Conservation (phyloP, 768 basidiomycete genomes). For the Lactarius vividus region DNA sequence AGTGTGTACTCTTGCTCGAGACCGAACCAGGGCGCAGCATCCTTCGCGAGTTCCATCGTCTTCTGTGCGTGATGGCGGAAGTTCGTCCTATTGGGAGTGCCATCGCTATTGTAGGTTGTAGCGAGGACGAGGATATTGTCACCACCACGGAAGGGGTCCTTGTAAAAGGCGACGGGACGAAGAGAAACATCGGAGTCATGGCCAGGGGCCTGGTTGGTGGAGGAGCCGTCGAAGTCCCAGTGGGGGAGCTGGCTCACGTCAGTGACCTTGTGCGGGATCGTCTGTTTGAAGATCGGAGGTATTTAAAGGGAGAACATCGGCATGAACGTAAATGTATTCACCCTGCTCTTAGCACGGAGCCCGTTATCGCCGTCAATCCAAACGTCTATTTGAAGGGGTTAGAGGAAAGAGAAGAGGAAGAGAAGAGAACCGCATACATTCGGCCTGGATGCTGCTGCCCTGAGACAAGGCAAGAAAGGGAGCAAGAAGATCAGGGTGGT, state of each 20-base stretch:
- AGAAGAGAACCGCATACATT: slow-evolving; percentile 53
- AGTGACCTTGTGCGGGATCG: slow-evolving; percentile 80
- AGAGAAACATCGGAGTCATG: slow-evolving; percentile 97
- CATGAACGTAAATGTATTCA: slow-evolving; percentile 37
- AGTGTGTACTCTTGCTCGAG: slow-evolving; percentile 99
- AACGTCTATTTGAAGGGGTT: slow-evolving; percentile 60
- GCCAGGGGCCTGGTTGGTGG: slow-evolving; percentile 96
- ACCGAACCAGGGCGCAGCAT: slow-evolving; percentile 89
- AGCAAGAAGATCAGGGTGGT: slow-evolving; percentile 82
- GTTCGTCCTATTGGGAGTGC: slow-evolving; percentile 96
- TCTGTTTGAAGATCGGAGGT: slow-evolving; percentile 46
- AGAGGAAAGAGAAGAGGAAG: slow-evolving; percentile 21
- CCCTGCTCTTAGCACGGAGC: slow-evolving; percentile 95
- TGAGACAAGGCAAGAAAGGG: slow-evolving; percentile 88
- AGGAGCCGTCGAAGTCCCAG: slow-evolving; percentile 99
- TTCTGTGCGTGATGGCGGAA: slow-evolving; percentile 92
- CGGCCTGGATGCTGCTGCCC: slow-evolving; percentile 91
- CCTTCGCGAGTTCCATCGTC: slow-evolving; percentile 91
- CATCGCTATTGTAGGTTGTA: slow-evolving; percentile 98
- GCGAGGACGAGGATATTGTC: slow-evolving; percentile 97
- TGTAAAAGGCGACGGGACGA: slow-evolving; percentile 95
- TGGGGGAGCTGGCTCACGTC: slow-evolving; percentile 89
- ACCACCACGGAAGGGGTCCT: slow-evolving; percentile 98
- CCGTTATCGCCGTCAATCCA: slow-evolving; percentile 97
- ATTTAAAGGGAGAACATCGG: slow-evolving; percentile 10